These are phyloP conservation scores for Gynostemma pentaphyllum DNA, from an alignment of 306 rosid genomes.

Conservation along the genomic window DNA sequence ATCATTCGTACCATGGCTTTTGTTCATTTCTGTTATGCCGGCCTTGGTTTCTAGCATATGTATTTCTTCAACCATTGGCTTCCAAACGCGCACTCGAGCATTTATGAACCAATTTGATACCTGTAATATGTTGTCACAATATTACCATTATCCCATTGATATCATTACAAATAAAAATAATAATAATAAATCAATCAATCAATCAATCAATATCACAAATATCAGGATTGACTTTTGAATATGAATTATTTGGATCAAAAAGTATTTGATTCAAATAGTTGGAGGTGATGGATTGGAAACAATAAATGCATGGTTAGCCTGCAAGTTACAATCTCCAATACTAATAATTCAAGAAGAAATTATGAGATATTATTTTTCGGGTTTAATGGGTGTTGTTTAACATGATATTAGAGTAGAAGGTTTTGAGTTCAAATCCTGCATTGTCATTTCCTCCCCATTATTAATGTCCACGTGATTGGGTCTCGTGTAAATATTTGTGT, in stretches of 20 bases:
- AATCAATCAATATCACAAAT: neutral
- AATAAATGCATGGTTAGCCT: neutral
- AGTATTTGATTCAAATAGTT: too few relatives aligned
- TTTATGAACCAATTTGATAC: constrained; percentile 92
- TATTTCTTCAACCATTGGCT: constrained; percentile 98
- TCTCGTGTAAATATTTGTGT: too few relatives aligned
- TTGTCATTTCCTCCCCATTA: too few relatives aligned
- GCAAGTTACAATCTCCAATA: neutral
- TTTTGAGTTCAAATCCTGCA: too few relatives aligned
- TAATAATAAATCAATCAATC: neutral
- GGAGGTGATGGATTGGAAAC: too few relatives aligned
- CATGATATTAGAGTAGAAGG: too few relatives aligned
- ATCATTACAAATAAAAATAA: neutral
- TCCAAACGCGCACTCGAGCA: constrained; percentile 93
- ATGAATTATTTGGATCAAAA: too few relatives aligned
- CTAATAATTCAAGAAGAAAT: neutral
- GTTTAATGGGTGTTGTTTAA: too few relatives aligned
- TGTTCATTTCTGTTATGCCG: constrained; percentile 21
- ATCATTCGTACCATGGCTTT: constrained; percentile 16
- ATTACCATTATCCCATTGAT: neutral
- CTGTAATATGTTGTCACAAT: constrained; percentile 20
- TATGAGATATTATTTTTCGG: too few relatives aligned
- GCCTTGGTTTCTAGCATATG: constrained; percentile 77
- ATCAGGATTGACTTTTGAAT: too few relatives aligned
- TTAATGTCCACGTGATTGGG: too few relatives aligned